Base-by-base conservation (phyloP, 2,329 filamentous ascomycete species). In the Colletotrichum nymphaeae region DNA sequence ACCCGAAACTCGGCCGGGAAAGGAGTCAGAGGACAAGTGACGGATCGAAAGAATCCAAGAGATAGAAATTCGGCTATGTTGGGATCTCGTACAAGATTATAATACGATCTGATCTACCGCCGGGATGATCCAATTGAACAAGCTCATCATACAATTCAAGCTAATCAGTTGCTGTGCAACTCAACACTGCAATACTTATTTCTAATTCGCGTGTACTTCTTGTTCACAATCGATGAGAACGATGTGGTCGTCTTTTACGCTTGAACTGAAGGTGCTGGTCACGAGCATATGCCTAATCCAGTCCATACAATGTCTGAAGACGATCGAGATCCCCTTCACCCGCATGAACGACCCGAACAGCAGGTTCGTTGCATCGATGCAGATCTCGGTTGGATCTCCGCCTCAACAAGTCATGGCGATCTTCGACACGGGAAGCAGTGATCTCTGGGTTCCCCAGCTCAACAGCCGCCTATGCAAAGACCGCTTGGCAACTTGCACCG, bases 381-480 rank as follows among this genome's bases (percentile, higher is more conserved):
- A 26, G 19, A 37, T 59, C 16, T 59, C 56, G 16, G n/a, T 59
- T 30, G 32, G 32, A 42, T 59, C 32, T 5, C 32, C 57, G 1
- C 57, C 53, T 12, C 67, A 69, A 22, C 28, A 42, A n/a, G 53
- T 69, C 24, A 58, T 52, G 4, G 67, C 30, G 16, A 63, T 69
- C 52, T 57, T 69, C 59, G 67, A 69, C 35, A 69, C 67, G 2
- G 67, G 67, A 22, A 69, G 67, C 35, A 69, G 67, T n/a, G 59
- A 69, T 53, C 32, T 63, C 19, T 56, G 59, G 49, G 67, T 69
- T 7, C 59, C 67, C 3, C 67, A 69, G 24, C 52, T 32, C 49
- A 32, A 55, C 35, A 69, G 67, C 30, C n/a, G 58, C 3, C 26
- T 69, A 11, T 69, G 67, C 52, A 37, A 63, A n/a, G 53, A 63